Evolutionary conservation across 139 green algal genomes (phyloP), one percentile per base, ranked within the genome.

Genomic region (Astrephomene gubernaculifera): DNA sequence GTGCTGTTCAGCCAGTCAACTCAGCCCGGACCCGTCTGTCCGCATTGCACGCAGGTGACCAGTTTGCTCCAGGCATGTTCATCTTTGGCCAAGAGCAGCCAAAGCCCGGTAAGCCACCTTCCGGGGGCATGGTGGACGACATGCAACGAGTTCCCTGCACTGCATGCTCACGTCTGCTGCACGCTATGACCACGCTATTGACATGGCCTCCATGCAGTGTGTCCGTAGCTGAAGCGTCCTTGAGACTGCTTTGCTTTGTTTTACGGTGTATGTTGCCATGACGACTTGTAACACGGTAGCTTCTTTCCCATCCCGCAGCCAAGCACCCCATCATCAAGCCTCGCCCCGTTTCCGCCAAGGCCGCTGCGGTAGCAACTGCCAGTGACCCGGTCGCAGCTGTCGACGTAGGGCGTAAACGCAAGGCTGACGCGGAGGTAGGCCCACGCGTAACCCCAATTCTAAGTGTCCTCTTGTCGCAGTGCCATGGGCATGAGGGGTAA

Each of bases 61-160:
- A 41, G 9, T 4, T 22, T 27, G 27, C 4, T 36, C 73, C 73
- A 10, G 19, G 5, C 6, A 39, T 81, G 21, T 81, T 81, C 29
- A 35, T 81, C 31, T 81, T 81, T 17, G 73, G 73, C 9, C 73
- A 81, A 38, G 73, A 81, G 73, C 73, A 70, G 21, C 35, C 53
- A 53, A 81, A 70, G 22, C 44, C 8, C 7, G 73, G 73, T 81
- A 24, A 3, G 72, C 33, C 14, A 17, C 14, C 14, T 12, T 17
- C 17, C 12, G 49, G 49, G 49, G 49, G 12, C 12, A 57, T 17
- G 49, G 49, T 17, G 49, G 14, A 17, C 49, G 49, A 57, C 49
- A 57, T 25, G 49, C 49, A 12, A 57, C 12, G 12, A 57, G 12
- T 17, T 12, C 49, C 12, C 14, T 17, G 49, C 49, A 57, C 49